A percentile compares a stretch with the other conserved stretches of the same genome.
Conservation (phyloP, 805 yeast species). For the Lipomyces mesembrius region DNA sequence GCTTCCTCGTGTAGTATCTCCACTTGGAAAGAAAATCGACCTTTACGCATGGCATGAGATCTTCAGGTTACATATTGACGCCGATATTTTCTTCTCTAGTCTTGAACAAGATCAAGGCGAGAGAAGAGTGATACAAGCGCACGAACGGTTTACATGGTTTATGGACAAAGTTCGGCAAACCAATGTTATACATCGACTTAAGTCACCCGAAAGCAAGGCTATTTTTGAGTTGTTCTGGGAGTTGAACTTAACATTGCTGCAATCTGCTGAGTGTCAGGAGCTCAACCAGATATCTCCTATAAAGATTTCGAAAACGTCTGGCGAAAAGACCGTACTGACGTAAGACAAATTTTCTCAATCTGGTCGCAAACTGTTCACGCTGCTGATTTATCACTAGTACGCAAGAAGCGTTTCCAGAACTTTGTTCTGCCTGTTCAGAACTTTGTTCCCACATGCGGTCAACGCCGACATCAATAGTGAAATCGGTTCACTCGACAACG, state of each 20-base stretch:
- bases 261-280: slow-evolving; percentile 62
- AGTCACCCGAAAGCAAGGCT: slow-evolving; percentile 51
- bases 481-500: slow-evolving; percentile 55
- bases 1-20: slow-evolving; percentile 51
- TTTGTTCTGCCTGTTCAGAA: slow-evolving; percentile 17
- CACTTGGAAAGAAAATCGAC: slow-evolving; percentile 54
- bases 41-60: slow-evolving; percentile 72
- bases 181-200: slow-evolving; percentile 51
- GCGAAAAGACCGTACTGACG: slow-evolving; percentile 66
- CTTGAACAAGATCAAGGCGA: slow-evolving; percentile 55
- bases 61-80: slow-evolving; percentile 66
- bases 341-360: neutral
- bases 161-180: slow-evolving; percentile 49
- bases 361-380: no score
- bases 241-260: slow-evolving; percentile 60
- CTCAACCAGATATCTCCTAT: slow-evolving; percentile 66
- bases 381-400: slow-evolving; percentile 13
- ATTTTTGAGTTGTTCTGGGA: slow-evolving; percentile 58
- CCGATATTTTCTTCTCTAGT: slow-evolving; percentile 63
- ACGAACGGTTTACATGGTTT: slow-evolving; percentile 52
- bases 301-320: slow-evolving; percentile 76
- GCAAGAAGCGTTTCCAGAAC: slow-evolving; percentile 49
- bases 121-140: slow-evolving; percentile 53
- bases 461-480: slow-evolving; percentile 49
- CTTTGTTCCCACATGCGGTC: slow-evolving; percentile 35